These are phyloP conservation scores for Diaporthe destruens DNA, from an alignment of 2,329 filamentous ascomycete genomes.

Conservation along the genomic window DNA sequence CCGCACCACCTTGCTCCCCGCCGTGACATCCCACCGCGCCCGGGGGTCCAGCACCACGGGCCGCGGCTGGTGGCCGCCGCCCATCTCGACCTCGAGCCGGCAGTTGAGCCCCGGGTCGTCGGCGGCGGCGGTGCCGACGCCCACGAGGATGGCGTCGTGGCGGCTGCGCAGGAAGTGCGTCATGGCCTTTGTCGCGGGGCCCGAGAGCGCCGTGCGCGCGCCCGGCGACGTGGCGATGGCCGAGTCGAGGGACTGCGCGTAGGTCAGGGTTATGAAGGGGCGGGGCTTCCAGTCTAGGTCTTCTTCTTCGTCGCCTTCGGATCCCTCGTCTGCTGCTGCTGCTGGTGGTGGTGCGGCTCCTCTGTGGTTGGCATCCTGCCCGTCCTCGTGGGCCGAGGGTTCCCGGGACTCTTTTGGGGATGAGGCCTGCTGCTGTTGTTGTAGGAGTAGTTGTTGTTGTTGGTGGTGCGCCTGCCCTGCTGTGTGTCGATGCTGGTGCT, in stretches of 20 bases:
- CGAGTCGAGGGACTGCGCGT: slow-evolving; percentile 90
- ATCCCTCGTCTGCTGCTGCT: not conserved
- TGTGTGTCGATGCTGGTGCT: not conserved
- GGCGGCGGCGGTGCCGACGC: slow-evolving; percentile 84
- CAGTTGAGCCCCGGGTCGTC: slow-evolving; percentile 91
- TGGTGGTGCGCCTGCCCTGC: not conserved
- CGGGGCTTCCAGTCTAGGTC: slow-evolving; percentile 41
- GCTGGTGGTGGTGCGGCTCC: not conserved
- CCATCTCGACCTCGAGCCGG: slow-evolving; percentile 72
- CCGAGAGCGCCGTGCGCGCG: slow-evolving; percentile 85
- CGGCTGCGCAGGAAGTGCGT: slow-evolving; percentile 88
- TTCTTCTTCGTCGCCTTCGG: not conserved
- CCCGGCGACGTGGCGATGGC: slow-evolving; percentile 82
- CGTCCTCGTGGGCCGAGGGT: slow-evolving; percentile 6
- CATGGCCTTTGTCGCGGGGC: slow-evolving; percentile 87
- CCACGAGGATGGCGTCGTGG: slow-evolving; percentile 88
- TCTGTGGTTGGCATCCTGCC: not conserved
- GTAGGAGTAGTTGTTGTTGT: not conserved
- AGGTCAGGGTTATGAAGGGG: slow-evolving; percentile 83
- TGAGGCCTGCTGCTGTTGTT: not conserved
- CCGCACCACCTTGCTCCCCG: slow-evolving; percentile 73
- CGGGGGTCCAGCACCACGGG: slow-evolving; percentile 86
- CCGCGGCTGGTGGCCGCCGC: slow-evolving; percentile 72
- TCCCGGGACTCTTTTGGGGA: slow-evolving; percentile 19
- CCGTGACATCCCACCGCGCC: slow-evolving; percentile 76